Base-by-base conservation (phyloP, 164 flowering plant genomes). In the Tetrastigma voinierianum region DNA sequence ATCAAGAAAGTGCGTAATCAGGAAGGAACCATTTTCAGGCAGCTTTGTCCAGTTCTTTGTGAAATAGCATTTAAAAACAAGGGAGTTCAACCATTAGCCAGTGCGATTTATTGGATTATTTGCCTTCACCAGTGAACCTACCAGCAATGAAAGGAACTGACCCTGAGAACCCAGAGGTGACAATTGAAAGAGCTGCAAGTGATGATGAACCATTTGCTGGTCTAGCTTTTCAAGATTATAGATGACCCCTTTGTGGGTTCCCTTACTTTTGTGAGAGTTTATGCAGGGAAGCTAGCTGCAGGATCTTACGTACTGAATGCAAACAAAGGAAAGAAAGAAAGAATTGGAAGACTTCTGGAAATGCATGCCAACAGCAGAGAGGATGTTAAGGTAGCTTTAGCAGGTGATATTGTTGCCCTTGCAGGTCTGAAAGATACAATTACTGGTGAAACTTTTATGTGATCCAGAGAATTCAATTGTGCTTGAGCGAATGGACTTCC, bases 321-420 rank as follows among this genome's bases (percentile, higher is more conserved):
- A 57, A 90, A 92, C 82, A 95, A 95, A 72, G 97, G 91, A 53
- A 95, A 85, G 81, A 95, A 86, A 64, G 99, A 95, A 74, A 83
- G 99, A 72, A 88, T 95, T 63, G 96, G 99, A 32, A 84, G 99
- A 69, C 93, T 95, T 66, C 65, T 95, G 32, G 97, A 95, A 76
- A 95, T 90, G 99, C 99, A 95, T 75, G 98, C 99, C 56, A 95
- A 92, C 77, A 90, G 97, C 74, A 83, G 97, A 71, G 98, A 90
- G 78, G 99, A 95, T 65, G 82, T 90, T 24, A 90, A 86, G 67
- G 81, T 74, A 16, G 94, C 97, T 46, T 70, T 88, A 62, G 65
- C 98, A 0, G 99, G 99, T 68, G 98, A 95, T 71, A 95, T 95
- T 63, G 74, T 92, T 71, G 99, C 99, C 53, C 87, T 92, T 70